Percentiles rank a stretch among this genome's conserved stretches.
Evolutionary conservation across 371 early-diverging fungal genomes (phyloP).

Genomic region (Rhizopus sp.): DNA sequence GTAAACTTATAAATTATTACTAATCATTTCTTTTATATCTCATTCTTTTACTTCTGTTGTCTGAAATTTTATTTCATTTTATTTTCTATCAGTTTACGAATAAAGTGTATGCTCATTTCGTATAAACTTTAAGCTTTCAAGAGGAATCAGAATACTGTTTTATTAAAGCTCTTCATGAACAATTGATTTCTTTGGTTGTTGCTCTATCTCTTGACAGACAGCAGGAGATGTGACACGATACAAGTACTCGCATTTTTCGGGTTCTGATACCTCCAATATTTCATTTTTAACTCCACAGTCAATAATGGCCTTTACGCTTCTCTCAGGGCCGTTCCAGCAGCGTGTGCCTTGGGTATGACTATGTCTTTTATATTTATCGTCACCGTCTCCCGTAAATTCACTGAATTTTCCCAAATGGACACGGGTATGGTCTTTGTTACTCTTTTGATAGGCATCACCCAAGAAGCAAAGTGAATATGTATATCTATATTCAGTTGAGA

Average conservation of each 20-base stretch:
- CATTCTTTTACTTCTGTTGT: no score
- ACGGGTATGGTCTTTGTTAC: conserved; percentile 54
- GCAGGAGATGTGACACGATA: conserved; percentile 75
- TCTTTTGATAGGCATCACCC: conserved; percentile 74
- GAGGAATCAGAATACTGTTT: background rate
- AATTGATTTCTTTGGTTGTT: conserved; percentile 9
- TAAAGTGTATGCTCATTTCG: no score
- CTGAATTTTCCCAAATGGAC: conserved; percentile 66
- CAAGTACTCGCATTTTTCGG: conserved; percentile 91
- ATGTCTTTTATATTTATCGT: conserved; percentile 54
- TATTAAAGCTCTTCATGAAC: conserved; percentile 24
- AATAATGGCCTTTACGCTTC: conserved; percentile 55
- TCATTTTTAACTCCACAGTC: conserved; percentile 73
- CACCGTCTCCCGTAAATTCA: conserved; percentile 34
- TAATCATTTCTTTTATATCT: no score
- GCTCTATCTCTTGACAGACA: conserved; percentile 55
- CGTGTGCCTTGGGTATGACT: conserved; percentile 70
- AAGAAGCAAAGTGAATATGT: conserved; percentile 84
- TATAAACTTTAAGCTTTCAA: no score
- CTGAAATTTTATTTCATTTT: no score
- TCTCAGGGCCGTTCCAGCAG: conserved; percentile 95
- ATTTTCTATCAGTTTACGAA: no score
- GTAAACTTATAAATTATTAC: no score
- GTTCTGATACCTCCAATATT: conserved; percentile 78
- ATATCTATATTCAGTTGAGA: conserved; percentile 50